Base-by-base conservation (phyloP, 768 basidiomycete genomes). In the Holtermanniella nyarrowii region DNA sequence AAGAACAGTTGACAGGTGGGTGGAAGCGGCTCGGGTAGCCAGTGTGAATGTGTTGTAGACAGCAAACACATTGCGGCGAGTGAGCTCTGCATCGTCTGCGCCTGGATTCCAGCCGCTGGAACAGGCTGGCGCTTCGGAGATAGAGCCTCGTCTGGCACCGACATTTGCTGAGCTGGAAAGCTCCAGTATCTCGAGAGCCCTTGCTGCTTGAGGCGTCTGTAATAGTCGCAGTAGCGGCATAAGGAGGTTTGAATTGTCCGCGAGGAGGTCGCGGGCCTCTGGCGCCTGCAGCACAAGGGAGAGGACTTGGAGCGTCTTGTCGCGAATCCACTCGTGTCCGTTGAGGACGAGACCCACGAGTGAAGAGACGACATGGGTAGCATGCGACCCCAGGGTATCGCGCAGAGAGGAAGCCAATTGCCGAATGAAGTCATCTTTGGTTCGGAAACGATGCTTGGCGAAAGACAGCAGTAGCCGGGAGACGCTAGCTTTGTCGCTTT, bases 151-250 rank as follows among this genome's bases (percentile, higher is more conserved):
- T 16, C 31, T 7, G 31, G 7, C 10, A n/a, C 47, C 42, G 16
- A 46, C 21, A 4, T 42, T 21, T 5, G 23, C 45, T 5, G 59
- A 40, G 71, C 86, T 81, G 0, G 89, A 89, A 60, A 90, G 85
- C 61, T 95, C 89, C 4, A 96, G 77, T n/a, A 96, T 88, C 44
- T 91, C 90, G 44, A 96, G 77, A 1, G 89, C 90, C 55, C 86
- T 81, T 5, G 82, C 72, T 10, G 90, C 84, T 26, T 89, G 78
- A 56, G 90, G 85, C 1, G 86, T 87, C 59, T 86, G 84, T n/a
- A 95, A 76, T 21, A 96, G 78, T 23, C 88, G 82, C 26, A 96
- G 74, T 23, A 96, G 76, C 0, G 91, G 90, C 84, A 88, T 88
- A 24, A 96, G 78, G 21, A 91, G 75, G 66, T 95, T 90, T 1